Conservation (phyloP, 495 filamentous ascomycete species). For the Penicillium macrosclerotiorum region DNA sequence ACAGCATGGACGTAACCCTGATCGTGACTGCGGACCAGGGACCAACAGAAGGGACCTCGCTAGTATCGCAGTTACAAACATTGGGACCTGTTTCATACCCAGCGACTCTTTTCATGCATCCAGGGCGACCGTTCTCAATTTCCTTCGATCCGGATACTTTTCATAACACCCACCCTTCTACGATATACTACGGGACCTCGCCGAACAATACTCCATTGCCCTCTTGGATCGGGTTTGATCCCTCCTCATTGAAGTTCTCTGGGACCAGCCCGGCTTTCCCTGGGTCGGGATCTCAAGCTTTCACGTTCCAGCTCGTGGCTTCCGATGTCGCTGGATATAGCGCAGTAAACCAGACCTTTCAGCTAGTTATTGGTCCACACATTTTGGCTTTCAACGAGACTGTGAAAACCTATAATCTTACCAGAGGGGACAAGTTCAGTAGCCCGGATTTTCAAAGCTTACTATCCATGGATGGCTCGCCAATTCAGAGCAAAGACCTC, state of each 20-base stretch:
- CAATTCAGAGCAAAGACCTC: constrained; percentile 45
- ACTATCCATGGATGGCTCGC: constrained; percentile 62
- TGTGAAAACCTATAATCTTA: constrained; percentile 58
- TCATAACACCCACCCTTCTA: constrained; percentile 42
- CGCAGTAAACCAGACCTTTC: constrained; percentile 62
- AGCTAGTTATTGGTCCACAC: constrained; percentile 68
- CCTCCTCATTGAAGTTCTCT: constrained; percentile 60
- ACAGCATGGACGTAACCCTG: constrained; percentile 57
- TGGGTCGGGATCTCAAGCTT: constrained; percentile 65
- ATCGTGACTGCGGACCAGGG: constrained; percentile 57
- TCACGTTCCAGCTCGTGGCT: constrained; percentile 71
- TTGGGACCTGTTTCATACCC: constrained; percentile 48
- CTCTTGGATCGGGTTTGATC: constrained; percentile 81
- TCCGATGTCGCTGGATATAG: constrained; percentile 79
- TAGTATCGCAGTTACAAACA: constrained; percentile 47
- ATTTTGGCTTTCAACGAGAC: constrained; percentile 60
- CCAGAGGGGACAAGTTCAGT: constrained; percentile 49
- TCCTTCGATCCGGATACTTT: constrained; percentile 50
- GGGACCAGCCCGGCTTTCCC: constrained; percentile 71
- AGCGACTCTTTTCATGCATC: constrained; percentile 43
- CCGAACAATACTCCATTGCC: constrained; percentile 78
- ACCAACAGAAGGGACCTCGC: constrained; percentile 44
- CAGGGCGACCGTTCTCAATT: constrained; percentile 44
- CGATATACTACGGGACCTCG: constrained; percentile 74
- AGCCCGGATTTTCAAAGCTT: constrained; percentile 52